These are phyloP conservation scores for Metroxylon sagu DNA, from an alignment of 176 grass and related monocot species.

Conservation along the genomic window DNA sequence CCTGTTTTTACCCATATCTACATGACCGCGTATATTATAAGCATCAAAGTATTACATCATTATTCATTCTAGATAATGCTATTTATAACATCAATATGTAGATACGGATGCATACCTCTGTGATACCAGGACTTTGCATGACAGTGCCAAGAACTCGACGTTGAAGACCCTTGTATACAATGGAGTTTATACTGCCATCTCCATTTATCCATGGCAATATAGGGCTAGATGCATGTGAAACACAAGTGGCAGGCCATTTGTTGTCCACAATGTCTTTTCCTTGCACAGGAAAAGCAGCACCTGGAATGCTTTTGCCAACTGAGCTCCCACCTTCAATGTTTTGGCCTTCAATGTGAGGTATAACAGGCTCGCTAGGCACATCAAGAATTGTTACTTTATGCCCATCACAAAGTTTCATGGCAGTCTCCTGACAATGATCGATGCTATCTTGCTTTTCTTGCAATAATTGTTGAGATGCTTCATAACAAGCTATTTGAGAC, in stretches of 20 bases:
- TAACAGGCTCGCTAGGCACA: constrained; percentile 1
- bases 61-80: too few relatives aligned
- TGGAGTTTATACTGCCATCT: constrained; percentile 75
- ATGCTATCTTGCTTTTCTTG: constrained; percentile 22
- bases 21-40: too few relatives aligned
- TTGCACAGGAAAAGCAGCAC: constrained; percentile 15
- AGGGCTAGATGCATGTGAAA: constrained; percentile 35
- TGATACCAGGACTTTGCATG: constrained; percentile 77
- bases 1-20: too few relatives aligned
- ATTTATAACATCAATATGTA: too few relatives aligned
- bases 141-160: constrained; percentile 66
- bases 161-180: constrained; percentile 61
- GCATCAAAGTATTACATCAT: too few relatives aligned
- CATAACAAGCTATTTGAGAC: constrained; percentile 29
- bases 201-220: constrained; percentile 97
- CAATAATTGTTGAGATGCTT: constrained; percentile 22
- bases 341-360: neutral
- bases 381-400: constrained; percentile 72
- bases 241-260: constrained; percentile 24
- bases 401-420: constrained; percentile 57
- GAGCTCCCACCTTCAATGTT: neutral
- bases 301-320: constrained; percentile 5
- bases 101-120: constrained; percentile 44
- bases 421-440: constrained; percentile 29
- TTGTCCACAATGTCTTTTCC: constrained; percentile 16